Percentiles rank a stretch among this genome's conserved stretches.
These are phyloP conservation scores for Plasmodium gonderi DNA, from an alignment of 169 alveolate species.

Conservation along the genomic window DNA sequence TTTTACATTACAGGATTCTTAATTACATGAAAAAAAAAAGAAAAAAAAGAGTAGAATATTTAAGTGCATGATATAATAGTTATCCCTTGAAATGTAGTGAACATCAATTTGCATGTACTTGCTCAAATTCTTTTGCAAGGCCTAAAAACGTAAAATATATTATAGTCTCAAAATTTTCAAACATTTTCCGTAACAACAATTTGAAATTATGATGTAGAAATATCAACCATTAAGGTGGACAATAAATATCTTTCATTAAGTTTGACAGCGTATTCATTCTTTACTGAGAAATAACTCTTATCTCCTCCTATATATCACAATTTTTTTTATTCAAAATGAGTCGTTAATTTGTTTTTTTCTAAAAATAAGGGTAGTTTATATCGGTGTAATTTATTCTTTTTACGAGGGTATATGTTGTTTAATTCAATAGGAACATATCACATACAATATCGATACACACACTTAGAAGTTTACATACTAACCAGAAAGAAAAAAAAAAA, in stretches of 20 bases:
- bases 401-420: neutral
- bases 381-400: neutral
- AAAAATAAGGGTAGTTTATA: neutral
- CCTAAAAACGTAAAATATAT: neutral
- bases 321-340: neutral
- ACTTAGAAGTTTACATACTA: neutral
- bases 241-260: neutral
- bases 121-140: neutral
- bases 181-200: neutral
- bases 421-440: neutral
- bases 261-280: neutral
- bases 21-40: neutral
- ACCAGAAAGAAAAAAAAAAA: neutral
- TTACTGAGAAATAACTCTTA: neutral
- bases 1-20: neutral
- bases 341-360: neutral
- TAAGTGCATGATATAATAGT: neutral
- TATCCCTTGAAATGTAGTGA: neutral
- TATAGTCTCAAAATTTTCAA: neutral
- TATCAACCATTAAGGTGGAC: neutral
- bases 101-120: neutral
- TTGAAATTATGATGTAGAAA: no score
- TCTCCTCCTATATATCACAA: neutral
- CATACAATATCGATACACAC: neutral
- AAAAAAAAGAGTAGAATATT: neutral